phyloP scores from a whole-genome alignment of 2,329 filamentous ascomycete genomes.

The Pyricularia grisea region DNA sequence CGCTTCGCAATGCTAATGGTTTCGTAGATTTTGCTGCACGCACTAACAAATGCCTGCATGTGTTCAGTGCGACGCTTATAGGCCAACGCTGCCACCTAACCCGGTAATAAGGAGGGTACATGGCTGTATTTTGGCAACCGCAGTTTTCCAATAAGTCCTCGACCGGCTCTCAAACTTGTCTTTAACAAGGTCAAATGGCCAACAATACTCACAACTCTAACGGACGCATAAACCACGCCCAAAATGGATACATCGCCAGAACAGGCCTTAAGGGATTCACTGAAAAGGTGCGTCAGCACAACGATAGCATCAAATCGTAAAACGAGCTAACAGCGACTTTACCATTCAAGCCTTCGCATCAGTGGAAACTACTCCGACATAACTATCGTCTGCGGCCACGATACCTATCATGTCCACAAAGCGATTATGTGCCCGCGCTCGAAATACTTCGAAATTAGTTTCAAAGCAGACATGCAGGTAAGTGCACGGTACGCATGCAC shows the following conservation, averaged over 20 bases:
- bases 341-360: constrained; percentile 5
- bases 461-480: neutral
- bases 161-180: neutral
- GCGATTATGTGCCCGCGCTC: constrained; percentile 4
- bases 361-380: no score
- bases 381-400: neutral
- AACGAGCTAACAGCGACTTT: neutral
- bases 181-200: neutral
- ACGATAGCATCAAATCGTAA: neutral
- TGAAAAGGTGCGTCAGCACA: neutral
- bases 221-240: neutral
- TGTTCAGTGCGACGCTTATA: no score
- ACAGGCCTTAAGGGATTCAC: neutral
- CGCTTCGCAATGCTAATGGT: no score
- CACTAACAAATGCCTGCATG: no score
- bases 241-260: neutral
- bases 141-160: neutral
- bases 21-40: neutral
- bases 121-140: neutral
- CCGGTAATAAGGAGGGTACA: neutral
- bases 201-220: neutral
- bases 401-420: constrained; percentile 2
- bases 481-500: neutral
- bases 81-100: neutral
- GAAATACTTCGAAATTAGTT: neutral